Base-by-base conservation (phyloP, 2,329 filamentous ascomycete species). In the Clonostachys byssicola region DNA sequence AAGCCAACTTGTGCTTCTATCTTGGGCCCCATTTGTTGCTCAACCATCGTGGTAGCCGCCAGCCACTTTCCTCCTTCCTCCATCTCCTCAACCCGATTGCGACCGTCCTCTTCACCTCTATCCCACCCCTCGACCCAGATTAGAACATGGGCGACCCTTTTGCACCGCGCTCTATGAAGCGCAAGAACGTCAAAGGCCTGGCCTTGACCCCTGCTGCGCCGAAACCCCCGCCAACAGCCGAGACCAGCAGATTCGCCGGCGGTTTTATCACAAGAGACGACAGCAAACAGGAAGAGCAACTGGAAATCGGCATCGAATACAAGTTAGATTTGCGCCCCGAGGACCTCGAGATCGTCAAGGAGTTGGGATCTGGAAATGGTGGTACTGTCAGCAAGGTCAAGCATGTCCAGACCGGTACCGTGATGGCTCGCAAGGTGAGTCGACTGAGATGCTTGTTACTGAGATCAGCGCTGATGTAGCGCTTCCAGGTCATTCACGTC, bases 231-330 rank as follows among this genome's bases (percentile, higher is more conserved):
- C 81, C 85, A 46, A 85, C 89, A 33, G 86, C 89, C 42, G 87
- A 90, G 59, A 85, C 83, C 50, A 88, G 80, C 50, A 82, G 83
- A 60, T 70, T 67, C 46, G 77, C 78, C 55, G 81, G 78, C 54
- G 72, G 78, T 47, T 30, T 30, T 30, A 30, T 30, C 9, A 80
- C 77, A 53, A 86, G 88, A 61, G 74, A 78, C 51, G 73, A 69
- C 47, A 73, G 71, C 47, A 75, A 79, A 53, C 76, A 79, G 52
- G 68, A 72, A 48, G 79, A 76, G 45, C 81, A 85, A 52, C 77
- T 99, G 42, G 92, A 99, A 71, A 97, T 99, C 61, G 94, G 94
- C 17, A 89, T 97, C 52, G 94, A 99, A 71, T 97, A 97, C 75
- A 92, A 92, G 63, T 74, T 97, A 43, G 91, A 99, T 63, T 74